Conservation (phyloP, 1,139 yeast genomes). For the Suhomyces terraborum region DNA sequence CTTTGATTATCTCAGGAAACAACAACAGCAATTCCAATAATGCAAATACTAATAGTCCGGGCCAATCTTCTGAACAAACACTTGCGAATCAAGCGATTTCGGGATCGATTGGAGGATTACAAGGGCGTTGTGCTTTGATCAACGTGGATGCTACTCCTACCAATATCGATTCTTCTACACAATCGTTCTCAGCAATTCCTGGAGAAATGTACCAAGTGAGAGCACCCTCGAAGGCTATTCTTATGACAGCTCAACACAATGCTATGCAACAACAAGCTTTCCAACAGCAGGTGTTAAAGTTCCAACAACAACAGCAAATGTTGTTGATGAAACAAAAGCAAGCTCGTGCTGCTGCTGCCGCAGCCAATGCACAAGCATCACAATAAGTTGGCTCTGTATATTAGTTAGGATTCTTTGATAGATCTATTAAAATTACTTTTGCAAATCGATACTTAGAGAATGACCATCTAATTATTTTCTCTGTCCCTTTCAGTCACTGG, state of each 20-base stretch:
- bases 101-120: conserved; percentile 68
- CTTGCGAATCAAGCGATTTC: conserved; percentile 53
- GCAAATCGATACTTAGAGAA: neutral
- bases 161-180: conserved; percentile 40
- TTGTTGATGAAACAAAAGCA: conserved; percentile 32
- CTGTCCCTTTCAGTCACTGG: conserved; percentile 19
- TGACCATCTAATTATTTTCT: neutral
- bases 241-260: conserved; percentile 48
- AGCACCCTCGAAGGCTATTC: conserved; percentile 58
- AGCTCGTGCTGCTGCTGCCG: conserved; percentile 29
- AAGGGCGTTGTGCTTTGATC: conserved; percentile 74
- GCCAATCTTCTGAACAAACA: conserved; percentile 36
- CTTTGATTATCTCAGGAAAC: conserved; percentile 45
- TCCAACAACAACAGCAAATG: conserved; percentile 46
- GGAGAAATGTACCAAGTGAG: conserved; percentile 61
- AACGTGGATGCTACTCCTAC: conserved; percentile 52
- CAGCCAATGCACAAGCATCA: conserved; percentile 29
- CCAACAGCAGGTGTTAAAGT: conserved; percentile 51
- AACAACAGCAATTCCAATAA: conserved; percentile 22
- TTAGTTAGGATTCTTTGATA: conserved; percentile 10
- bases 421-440: conserved; percentile 3
- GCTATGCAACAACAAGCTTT: conserved; percentile 49
- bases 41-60: conserved; percentile 18
- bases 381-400: conserved; percentile 16
- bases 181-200: conserved; percentile 51